Evolutionary conservation across 768 basidiomycete species (phyloP), one percentile per base, ranked within the genome.

Genomic region (Trametes villosa): DNA sequence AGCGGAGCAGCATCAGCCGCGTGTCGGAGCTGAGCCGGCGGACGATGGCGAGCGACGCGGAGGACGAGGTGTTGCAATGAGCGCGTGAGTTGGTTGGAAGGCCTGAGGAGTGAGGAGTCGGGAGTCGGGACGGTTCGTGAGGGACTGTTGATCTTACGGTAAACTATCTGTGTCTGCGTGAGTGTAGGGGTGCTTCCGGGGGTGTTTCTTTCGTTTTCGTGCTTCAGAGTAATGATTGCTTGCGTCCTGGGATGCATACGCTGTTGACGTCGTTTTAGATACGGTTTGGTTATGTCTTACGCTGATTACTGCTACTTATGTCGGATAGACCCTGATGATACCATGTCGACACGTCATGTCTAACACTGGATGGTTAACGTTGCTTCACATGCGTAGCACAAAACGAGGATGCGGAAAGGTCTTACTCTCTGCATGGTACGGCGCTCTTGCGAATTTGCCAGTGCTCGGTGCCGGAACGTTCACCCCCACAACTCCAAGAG

Each of bases 31-130:
- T 79, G 59, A 86, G 89, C 53, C 82, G 89, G 69, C 82, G 89
- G 72, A 91, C 90, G 49, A 88, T 89, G 87, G 89, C 87, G 41
- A 90, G 88, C 69, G 91, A 92, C 68, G 90, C 90, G 34, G 91
- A 93, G 70, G 91, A 92, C 63, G 84, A 88, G 65, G 76, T 89
- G 58, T 78, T 88, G 40, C 62, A 63, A 57, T 63, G 57, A 63
- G 30, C 45, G 42, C 17, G 44, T 53, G 52, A 17, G 50, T 38
- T 6, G 27, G 29, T 33, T n/a, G 44, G 36, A 18, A 5, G 24
- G 34, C 5, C 17, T 38, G n/a, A n/a, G 48, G 36, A 18, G 18
- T 38, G 36, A 34, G 33, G 7, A 13, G 33, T 7, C 13, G 33
- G 33, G 13, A 34, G 8, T 34, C 8, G 33, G 8, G 8, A 11